Evolutionary conservation across 2,329 filamentous ascomycete genomes (phyloP).

Genomic region (Gnomoniopsis sp.): DNA sequence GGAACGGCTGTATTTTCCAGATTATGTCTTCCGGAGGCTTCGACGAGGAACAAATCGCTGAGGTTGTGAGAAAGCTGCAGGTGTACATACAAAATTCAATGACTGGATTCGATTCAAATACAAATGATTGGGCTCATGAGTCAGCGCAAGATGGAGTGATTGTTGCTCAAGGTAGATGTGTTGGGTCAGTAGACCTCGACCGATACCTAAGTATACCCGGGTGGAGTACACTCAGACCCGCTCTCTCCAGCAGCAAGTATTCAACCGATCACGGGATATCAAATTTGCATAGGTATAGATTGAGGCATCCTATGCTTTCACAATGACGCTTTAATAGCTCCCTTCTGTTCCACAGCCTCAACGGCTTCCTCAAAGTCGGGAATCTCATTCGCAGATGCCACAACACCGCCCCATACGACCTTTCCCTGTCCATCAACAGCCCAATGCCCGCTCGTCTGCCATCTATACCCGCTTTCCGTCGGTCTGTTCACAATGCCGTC

Average conservation of each 20-base stretch:
- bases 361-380: conserved; percentile 49
- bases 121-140: too few species aligned
- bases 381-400: conserved; percentile 48
- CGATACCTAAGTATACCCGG: too few species aligned
- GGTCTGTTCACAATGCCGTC: conserved; percentile 65
- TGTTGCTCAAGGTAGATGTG: too few species aligned
- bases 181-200: too few species aligned
- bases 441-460: conserved; percentile 67
- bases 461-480: conserved; percentile 63
- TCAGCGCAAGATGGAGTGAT: too few species aligned
- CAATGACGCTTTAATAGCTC: background rate
- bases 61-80: too few species aligned
- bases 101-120: too few species aligned
- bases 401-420: conserved; percentile 50
- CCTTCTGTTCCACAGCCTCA: conserved; percentile 8
- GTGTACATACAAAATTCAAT: too few species aligned
- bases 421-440: conserved; percentile 51
- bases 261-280: background rate
- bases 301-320: background rate
- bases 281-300: background rate
- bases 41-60: too few species aligned
- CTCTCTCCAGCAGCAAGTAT: too few species aligned
- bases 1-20: background rate
- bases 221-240: too few species aligned
- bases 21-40: too few species aligned